Base-by-base conservation (phyloP, 1,139 yeast species). In the Pneumocystis canis region DNA sequence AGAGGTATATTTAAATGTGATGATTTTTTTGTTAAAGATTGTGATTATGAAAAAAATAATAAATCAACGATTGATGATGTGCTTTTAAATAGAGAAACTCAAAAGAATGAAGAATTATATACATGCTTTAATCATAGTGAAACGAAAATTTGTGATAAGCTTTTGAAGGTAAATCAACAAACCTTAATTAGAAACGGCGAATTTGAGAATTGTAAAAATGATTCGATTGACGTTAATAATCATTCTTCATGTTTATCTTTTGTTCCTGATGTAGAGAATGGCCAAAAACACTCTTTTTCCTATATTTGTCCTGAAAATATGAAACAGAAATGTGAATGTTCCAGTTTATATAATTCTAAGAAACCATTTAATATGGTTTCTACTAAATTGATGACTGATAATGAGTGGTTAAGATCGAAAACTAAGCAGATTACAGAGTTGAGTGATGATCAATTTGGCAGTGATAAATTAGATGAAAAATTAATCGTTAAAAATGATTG, bases 61-160 rank as follows among this genome's bases (percentile, higher is more conserved):
- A 41, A 47, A 47, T 47, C 25, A 47, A 11, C 9, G 7, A 11
- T 3, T 47, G 16, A 47, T 20, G 54, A 47, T 7, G 5, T 37
- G 16, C 2, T 37, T 37, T 25, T 47, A 25, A 47, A 25, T 11
- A 20, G 25, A 47, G n/a, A 47, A 47, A 47, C 3, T 85, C 65
- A 82, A 81, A 75, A 78, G 80, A 68, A 78, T 82, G 71, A 84
- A 73, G 82, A 79, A 68, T 74, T 79, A 66, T 72, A 76, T 60
- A 75, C 77, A 66, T 71, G 70, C 64, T 72, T 71, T 66, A 73
- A 70, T 66, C 70, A 71, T 63, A 75, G 70, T 41, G 65, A 66
- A n/a, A 33, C 39, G 11, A 58, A 4, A 11, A 25, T 3, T 20
- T 40, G 3, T 25, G 14, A 16, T 20, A 59, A 25, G 1, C 3